Conservation (phyloP, 768 basidiomycete genomes). For the Lepiota subincarnata region DNA sequence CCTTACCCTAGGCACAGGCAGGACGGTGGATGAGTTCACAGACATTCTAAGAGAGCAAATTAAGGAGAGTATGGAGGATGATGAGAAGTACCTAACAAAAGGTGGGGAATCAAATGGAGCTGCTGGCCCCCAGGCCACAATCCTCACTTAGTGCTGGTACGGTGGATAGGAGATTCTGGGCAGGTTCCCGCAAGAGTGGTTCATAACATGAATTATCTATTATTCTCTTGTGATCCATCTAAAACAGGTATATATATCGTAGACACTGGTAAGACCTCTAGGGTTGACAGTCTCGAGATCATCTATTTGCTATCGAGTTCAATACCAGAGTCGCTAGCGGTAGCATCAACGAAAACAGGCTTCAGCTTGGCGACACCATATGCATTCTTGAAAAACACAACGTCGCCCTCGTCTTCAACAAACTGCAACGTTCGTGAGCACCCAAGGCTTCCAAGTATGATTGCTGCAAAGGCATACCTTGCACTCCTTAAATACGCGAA, state of each 20-base stretch:
- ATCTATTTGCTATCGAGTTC: constrained; percentile 44
- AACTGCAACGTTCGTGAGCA: constrained; percentile 41
- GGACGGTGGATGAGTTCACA: constrained; percentile 69
- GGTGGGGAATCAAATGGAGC: not conserved
- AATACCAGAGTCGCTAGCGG: constrained; percentile 51
- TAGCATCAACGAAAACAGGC: constrained; percentile 59
- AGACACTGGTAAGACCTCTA: not conserved
- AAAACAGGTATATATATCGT: not conserved
- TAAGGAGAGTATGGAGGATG: constrained; percentile 23
- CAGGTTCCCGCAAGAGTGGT: not conserved
- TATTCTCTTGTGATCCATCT: constrained; percentile 1
- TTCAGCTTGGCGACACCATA: constrained; percentile 69
- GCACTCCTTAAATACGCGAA: constrained; percentile 76
- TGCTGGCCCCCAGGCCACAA: not conserved
- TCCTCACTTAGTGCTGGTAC: too few species aligned
- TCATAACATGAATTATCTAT: constrained; percentile 3
- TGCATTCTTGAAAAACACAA: constrained; percentile 90
- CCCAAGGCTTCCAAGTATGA: not conserved
- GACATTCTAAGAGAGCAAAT: constrained; percentile 58
- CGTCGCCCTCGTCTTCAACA: constrained; percentile 90
- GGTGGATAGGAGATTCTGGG: too few species aligned
- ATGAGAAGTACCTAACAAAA: not conserved
- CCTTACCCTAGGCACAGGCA: constrained; percentile 71
- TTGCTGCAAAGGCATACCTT: constrained; percentile 39
- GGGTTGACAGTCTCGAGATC: not conserved